Evolutionary conservation across 305 asterid genomes (phyloP).

Genomic region (Solanum chacoense): DNA sequence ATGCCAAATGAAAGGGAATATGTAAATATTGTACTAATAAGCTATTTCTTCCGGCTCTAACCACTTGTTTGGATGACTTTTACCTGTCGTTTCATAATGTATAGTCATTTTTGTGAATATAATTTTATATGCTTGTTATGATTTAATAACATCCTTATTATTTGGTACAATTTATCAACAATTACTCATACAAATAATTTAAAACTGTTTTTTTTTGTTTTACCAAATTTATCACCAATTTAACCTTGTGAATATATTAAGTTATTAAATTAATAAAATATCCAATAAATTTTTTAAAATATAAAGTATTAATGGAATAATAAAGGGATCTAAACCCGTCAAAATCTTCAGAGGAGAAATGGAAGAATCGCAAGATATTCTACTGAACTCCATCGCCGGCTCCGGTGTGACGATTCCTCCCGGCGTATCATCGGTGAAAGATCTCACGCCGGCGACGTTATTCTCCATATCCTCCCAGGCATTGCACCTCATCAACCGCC

Average conservation of each 20-base stretch:
- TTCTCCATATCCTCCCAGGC: slow-evolving; percentile 37
- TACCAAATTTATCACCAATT: background rate
- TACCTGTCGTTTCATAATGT: background rate
- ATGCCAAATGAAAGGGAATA: background rate
- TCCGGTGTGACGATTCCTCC: slow-evolving; percentile 48
- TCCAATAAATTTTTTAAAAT: background rate
- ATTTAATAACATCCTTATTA: background rate
- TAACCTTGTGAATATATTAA: background rate
- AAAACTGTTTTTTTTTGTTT: background rate
- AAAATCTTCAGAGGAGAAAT: slow-evolving; percentile 1
- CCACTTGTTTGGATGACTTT: background rate
- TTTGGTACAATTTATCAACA: background rate
- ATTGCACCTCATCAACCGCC: slow-evolving; percentile 22
- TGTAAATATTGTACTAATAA: background rate
- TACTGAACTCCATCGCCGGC: slow-evolving; percentile 37
- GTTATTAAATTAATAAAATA: background rate
- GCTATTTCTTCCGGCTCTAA: background rate
- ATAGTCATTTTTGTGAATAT: background rate
- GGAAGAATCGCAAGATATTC: slow-evolving; percentile 54
- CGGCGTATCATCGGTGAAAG: slow-evolving; percentile 33
- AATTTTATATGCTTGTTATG: background rate
- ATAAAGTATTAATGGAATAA: background rate
- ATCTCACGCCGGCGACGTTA: slow-evolving; percentile 38
- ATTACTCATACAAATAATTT: background rate
- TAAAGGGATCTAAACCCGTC: background rate